Evolutionary conservation across 305 asterid species (phyloP).

Genomic region (Rubia tinctorum): DNA sequence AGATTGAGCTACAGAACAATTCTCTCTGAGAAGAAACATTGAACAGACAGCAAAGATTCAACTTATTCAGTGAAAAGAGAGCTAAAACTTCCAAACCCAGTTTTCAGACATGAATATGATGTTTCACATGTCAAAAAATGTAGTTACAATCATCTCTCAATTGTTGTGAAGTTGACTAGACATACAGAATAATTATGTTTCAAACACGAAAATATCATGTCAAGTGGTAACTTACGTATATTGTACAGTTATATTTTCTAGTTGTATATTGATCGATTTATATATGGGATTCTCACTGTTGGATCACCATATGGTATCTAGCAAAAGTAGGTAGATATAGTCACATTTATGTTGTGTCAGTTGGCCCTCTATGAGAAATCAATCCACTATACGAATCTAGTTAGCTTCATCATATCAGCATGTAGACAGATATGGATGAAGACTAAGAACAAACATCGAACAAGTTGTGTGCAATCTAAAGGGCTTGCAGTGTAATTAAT

Average conservation of each 20-base stretch:
- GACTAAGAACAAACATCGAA: no score
- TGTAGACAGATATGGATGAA: no score
- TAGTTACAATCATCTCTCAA: not conserved
- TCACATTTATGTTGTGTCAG: no score
- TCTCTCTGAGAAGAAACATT: no score
- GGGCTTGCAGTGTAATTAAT: no score
- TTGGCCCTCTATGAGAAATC: no score
- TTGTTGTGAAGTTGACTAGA: not conserved
- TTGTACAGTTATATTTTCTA: constrained; percentile 81
- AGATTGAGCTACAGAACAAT: no score
- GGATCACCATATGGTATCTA: constrained; percentile 99
- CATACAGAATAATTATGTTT: not conserved
- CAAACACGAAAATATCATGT: not conserved
- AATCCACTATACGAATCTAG: constrained; percentile 19
- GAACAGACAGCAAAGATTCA: no score
- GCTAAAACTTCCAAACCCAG: not conserved
- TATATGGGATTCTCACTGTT: constrained; percentile 77
- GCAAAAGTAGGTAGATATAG: no score
- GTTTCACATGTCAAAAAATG: not conserved
- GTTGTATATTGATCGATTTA: constrained; percentile 63
- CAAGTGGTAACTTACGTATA: constrained; percentile 60
- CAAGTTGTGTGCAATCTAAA: no score
- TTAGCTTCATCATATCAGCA: constrained; percentile 55
- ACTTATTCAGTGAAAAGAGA: no score
- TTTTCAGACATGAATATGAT: not conserved